Percentiles rank a stretch among this genome's conserved stretches.
phyloP scores from a whole-genome alignment of 208 protist genomes.

The Crithidia expoeki region DNA sequence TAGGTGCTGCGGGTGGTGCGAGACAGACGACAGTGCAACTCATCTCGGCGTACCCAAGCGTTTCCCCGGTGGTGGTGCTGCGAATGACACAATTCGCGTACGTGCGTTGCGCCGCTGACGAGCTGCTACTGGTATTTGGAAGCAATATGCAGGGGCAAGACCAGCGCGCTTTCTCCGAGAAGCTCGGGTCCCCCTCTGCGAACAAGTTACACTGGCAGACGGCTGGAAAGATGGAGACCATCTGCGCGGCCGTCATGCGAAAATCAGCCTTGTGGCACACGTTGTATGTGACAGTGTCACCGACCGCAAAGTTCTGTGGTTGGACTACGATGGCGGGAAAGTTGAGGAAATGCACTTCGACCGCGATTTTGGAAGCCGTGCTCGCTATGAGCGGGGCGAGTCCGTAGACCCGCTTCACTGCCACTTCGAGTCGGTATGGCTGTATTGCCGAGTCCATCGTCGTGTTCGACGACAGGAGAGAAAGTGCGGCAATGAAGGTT shows the following conservation, averaged over 20 bases:
- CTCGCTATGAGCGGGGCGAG: conserved; percentile 33
- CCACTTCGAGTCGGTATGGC: conserved; percentile 74
- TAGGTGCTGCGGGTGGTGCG: background rate
- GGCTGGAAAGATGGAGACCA: conserved; percentile 41
- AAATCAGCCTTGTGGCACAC: conserved; percentile 87
- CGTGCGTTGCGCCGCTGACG: conserved; percentile 10
- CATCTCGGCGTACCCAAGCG: conserved; percentile 85
- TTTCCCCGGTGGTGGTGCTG: conserved; percentile 32
- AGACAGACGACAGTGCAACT: conserved; percentile 57
- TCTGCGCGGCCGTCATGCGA: conserved; percentile 44
- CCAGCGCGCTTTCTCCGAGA: conserved; percentile 6
- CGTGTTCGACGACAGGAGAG: background rate
- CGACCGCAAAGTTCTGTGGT: conserved; percentile 36
- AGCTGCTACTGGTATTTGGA: background rate
- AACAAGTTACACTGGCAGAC: conserved; percentile 59
- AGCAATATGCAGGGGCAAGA: conserved; percentile 23
- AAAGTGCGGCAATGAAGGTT: background rate
- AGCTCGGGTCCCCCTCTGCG: conserved; percentile 6
- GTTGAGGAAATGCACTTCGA: conserved; percentile 67
- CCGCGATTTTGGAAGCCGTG: conserved; percentile 13
- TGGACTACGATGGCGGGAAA: conserved; percentile 74
- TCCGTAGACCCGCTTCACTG: conserved; percentile 64
- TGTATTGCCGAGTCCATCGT: conserved; percentile 10
- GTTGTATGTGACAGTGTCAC: conserved; percentile 61
- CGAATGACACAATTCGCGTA: conserved; percentile 63